phyloP scores from a whole-genome alignment of 371 early-diverging fungal species.

The Apophysomyces trapeziformis region DNA sequence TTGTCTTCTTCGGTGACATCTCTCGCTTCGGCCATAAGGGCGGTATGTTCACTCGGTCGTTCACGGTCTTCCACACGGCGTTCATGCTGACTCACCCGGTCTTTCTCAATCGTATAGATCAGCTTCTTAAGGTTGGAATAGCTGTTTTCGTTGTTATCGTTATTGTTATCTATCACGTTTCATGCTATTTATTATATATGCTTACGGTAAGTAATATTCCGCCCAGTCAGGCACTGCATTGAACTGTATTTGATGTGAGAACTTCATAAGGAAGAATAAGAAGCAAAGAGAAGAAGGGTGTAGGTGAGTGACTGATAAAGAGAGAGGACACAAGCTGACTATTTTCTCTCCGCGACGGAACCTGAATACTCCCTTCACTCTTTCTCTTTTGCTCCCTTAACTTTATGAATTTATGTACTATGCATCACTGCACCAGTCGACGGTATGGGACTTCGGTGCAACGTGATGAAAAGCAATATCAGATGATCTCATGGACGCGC shows the following conservation, averaged over 20 bases:
- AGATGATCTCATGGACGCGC: background rate
- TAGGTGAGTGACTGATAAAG: too few relatives aligned
- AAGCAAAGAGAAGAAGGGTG: background rate
- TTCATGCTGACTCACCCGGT: slow-evolving; percentile 57
- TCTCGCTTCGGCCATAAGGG: slow-evolving; percentile 37
- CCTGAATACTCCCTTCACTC: background rate
- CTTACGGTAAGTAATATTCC: slow-evolving; percentile 77
- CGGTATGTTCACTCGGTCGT: slow-evolving; percentile 48
- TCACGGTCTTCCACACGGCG: slow-evolving; percentile 32
- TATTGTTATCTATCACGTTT: too few relatives aligned
- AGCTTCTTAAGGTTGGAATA: slow-evolving; percentile 91
- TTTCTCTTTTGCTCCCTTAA: background rate
- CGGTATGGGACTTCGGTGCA: too few relatives aligned
- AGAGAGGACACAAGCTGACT: too few relatives aligned
- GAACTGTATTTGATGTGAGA: slow-evolving; percentile 84
- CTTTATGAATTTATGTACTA: background rate
- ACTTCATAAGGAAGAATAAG: slow-evolving; percentile 21
- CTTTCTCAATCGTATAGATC: slow-evolving; percentile 88
- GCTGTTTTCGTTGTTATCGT: slow-evolving; percentile 32
- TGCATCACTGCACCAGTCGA: too few relatives aligned
- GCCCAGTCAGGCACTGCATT: slow-evolving; percentile 93
- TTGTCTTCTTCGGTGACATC: slow-evolving; percentile 52
- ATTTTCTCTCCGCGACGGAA: slow-evolving; percentile 9
- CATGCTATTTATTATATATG: background rate
- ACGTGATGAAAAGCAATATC: too few relatives aligned